Conservation (phyloP, 768 basidiomycete genomes). For the Scleroderma bovista region DNA sequence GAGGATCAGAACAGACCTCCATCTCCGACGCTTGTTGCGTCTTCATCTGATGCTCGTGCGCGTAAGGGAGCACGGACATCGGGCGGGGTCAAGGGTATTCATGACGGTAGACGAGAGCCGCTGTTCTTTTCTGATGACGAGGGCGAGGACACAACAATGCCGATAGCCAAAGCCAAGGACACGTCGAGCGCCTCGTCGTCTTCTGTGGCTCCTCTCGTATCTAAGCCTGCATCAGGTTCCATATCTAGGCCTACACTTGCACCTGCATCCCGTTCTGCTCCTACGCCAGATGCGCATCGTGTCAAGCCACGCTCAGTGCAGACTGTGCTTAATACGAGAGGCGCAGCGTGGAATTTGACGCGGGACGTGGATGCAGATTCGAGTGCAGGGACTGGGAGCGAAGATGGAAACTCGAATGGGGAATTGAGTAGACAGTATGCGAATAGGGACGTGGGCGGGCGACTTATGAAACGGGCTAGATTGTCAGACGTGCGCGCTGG, state of each 20-base stretch:
- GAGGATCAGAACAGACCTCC: background rate
- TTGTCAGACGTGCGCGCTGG: conserved; percentile 6
- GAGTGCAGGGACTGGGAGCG: conserved; percentile 2
- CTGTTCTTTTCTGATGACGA: conserved; percentile 19
- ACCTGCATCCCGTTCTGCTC: too few relatives aligned
- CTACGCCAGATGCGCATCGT: background rate
- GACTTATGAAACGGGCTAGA: conserved; percentile 34
- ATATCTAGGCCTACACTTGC: too few relatives aligned
- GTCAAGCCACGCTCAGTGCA: conserved; percentile 27
- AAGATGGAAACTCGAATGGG: background rate
- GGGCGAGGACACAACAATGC: background rate
- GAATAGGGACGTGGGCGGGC: conserved; percentile 6
- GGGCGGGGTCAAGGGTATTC: background rate
- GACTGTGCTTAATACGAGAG: conserved; percentile 46
- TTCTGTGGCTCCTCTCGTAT: background rate
- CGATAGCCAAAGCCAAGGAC: conserved; percentile 1
- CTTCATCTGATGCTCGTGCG: conserved; percentile 15
- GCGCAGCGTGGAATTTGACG: conserved; percentile 44
- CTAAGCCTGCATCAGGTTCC: background rate
- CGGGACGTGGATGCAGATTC: conserved; percentile 9
- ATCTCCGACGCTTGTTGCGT: background rate
- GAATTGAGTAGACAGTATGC: too few relatives aligned
- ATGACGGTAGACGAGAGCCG: conserved; percentile 14
- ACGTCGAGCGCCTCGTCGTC: background rate
- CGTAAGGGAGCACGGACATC: background rate